phyloP scores from a whole-genome alignment of 2,329 filamentous ascomycete genomes.

The Periconia sp. region DNA sequence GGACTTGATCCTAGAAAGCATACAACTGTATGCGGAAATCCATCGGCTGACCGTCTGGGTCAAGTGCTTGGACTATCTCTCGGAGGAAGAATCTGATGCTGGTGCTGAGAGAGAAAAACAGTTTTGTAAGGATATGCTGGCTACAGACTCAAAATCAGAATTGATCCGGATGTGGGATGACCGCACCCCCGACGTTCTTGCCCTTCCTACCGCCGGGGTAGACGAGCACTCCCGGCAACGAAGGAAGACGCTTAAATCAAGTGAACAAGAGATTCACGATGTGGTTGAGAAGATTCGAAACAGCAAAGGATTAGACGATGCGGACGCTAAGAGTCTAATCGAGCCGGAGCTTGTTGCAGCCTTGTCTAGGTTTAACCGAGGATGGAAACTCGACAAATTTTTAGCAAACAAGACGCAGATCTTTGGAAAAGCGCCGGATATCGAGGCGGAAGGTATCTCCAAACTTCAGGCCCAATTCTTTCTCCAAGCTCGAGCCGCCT shows the following conservation, averaged over 20 bases:
- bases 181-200: constrained; percentile 2
- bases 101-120: constrained; percentile 6
- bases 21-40: constrained; percentile 8
- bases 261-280: background rate
- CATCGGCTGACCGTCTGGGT: constrained; percentile 6
- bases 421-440: constrained; percentile 2
- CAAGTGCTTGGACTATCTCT: constrained; percentile 9
- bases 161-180: constrained; percentile 6
- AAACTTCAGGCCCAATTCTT: constrained; percentile 4
- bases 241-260: constrained; percentile 4
- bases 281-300: constrained; percentile 4
- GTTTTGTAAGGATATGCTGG: constrained; percentile 8
- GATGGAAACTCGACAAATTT: constrained; percentile 3
- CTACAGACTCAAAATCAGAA: constrained; percentile 7
- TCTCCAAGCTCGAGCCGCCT: constrained; percentile 1
- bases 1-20: constrained; percentile 6
- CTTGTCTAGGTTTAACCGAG: constrained; percentile 4
- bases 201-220: background rate
- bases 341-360: constrained; percentile 5
- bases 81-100: constrained; percentile 5
- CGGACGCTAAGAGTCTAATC: constrained; percentile 4
- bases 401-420: constrained; percentile 1
- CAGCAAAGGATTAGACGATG: constrained; percentile 5
- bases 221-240: constrained; percentile 1
- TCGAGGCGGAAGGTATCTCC: constrained; percentile 4